These are phyloP conservation scores for Leccinum truebloodii DNA, from an alignment of 768 basidiomycete genomes.

Conservation along the genomic window DNA sequence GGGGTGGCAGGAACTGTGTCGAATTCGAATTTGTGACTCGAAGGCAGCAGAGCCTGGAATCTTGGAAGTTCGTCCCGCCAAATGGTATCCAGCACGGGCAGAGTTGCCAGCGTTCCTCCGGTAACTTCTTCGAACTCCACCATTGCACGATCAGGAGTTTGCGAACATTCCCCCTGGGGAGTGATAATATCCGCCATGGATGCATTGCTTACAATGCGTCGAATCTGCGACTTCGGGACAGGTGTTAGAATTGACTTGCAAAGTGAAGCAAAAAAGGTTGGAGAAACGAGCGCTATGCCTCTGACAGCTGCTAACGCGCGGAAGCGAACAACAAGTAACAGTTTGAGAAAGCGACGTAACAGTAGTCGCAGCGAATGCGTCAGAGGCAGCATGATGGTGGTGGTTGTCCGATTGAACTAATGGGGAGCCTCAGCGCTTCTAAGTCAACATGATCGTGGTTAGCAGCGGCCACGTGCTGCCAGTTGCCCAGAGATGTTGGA, in stretches of 20 bases:
- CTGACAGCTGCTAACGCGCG: background rate
- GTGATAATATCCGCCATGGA: background rate
- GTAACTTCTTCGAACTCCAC: background rate
- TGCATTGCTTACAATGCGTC: background rate
- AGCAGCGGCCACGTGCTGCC: too few relatives aligned
- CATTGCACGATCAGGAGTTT: background rate
- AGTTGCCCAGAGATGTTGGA: background rate
- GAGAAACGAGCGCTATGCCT: slow-evolving; percentile 4
- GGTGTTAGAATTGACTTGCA: slow-evolving; percentile 3
- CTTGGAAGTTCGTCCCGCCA: slow-evolving; percentile 2
- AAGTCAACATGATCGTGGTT: background rate
- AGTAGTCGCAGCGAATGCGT: background rate
- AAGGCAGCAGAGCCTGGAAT: background rate
- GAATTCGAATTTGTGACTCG: background rate
- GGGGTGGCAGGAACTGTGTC: slow-evolving; percentile 5
- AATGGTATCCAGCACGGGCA: background rate
- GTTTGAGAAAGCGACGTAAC: slow-evolving; percentile 1
- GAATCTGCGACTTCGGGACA: background rate
- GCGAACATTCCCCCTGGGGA: background rate
- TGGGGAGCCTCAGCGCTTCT: background rate
- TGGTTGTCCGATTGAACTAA: background rate
- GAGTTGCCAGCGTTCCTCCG: slow-evolving; percentile 8
- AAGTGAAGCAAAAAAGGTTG: slow-evolving; percentile 1
- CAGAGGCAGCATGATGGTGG: background rate
- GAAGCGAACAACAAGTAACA: slow-evolving; percentile 7